phyloP scores from a whole-genome alignment of 768 basidiomycete species.

The Termitomyces sp. region DNA sequence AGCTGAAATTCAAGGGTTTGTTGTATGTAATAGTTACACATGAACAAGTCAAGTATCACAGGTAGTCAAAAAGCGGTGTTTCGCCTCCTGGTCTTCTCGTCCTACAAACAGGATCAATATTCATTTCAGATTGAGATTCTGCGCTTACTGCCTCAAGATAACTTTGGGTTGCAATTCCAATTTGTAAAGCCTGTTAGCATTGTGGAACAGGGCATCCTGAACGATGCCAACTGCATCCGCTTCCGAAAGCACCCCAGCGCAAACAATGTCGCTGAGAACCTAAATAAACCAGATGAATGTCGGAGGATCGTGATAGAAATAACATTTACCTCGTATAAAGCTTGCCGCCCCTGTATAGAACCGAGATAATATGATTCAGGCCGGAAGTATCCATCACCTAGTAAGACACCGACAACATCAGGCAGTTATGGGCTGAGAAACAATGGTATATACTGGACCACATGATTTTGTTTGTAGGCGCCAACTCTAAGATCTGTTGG shows the following conservation, averaged over 20 bases:
- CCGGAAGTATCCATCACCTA: slow-evolving; percentile 69
- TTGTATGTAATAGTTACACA: neutral
- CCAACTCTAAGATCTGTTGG: slow-evolving; percentile 61
- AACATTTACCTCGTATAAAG: slow-evolving; percentile 47
- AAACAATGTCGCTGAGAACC: slow-evolving; percentile 53
- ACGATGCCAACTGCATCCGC: slow-evolving; percentile 49
- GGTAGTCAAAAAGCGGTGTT: neutral
- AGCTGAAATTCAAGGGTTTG: neutral
- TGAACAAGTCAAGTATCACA: neutral
- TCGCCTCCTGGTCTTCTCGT: neutral
- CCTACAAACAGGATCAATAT: neutral
- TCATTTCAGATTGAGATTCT: neutral
- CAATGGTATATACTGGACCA: slow-evolving; percentile 60
- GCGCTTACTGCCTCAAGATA: neutral
- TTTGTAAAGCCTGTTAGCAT: slow-evolving; percentile 59
- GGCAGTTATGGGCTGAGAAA: neutral
- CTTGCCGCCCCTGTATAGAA: slow-evolving; percentile 56
- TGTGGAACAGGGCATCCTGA: slow-evolving; percentile 58
- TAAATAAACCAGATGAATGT: slow-evolving; percentile 17
- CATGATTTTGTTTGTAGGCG: slow-evolving; percentile 74
- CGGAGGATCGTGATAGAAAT: neutral
- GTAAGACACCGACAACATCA: neutral
- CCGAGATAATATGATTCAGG: slow-evolving; percentile 75
- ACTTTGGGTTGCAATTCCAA: slow-evolving; percentile 35
- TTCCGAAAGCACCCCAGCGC: slow-evolving; percentile 45